These are phyloP conservation scores for Saccharata proteae DNA, from an alignment of 2,329 filamentous ascomycete species.

Conservation along the genomic window DNA sequence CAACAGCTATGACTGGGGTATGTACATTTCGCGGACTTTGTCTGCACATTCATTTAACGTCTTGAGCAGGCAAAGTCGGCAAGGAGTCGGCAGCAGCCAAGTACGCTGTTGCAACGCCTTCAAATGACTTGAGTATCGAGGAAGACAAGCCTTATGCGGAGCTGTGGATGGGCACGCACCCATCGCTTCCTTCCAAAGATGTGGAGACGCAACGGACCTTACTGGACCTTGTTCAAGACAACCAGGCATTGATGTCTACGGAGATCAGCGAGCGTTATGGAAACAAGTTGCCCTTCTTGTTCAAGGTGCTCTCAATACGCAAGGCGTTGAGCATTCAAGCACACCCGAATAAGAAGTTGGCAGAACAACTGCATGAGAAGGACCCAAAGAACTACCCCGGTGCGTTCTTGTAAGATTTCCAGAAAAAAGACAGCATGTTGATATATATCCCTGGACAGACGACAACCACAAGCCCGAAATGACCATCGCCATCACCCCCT, in stretches of 20 bases:
- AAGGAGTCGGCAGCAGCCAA: conserved; percentile 76
- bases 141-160: conserved; percentile 89
- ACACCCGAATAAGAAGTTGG: conserved; percentile 89
- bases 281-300: conserved; percentile 81
- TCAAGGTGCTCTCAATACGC: conserved; percentile 93
- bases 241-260: conserved; percentile 66
- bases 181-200: conserved; percentile 88
- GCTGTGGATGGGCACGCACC: conserved; percentile 99
- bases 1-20: conserved; percentile 97
- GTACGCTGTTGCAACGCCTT: conserved; percentile 75
- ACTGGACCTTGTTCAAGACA: conserved; percentile 77
- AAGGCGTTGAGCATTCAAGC: conserved; percentile 97
- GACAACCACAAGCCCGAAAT: conserved; percentile 99
- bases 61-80: conserved; percentile 63
- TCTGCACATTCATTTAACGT: no score
- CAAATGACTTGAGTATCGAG: conserved; percentile 62
- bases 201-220: conserved; percentile 71
- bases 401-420: conserved; percentile 14
- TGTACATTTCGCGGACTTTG: no score
- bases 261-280: conserved; percentile 65
- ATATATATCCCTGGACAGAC: conserved; percentile 29
- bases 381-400: conserved; percentile 88
- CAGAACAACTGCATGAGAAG: conserved; percentile 71
- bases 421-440: not conserved
- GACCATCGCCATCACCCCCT: conserved; percentile 94